Base-by-base conservation (phyloP, 176 grass and related monocot species). In the Otatea glauca region DNA sequence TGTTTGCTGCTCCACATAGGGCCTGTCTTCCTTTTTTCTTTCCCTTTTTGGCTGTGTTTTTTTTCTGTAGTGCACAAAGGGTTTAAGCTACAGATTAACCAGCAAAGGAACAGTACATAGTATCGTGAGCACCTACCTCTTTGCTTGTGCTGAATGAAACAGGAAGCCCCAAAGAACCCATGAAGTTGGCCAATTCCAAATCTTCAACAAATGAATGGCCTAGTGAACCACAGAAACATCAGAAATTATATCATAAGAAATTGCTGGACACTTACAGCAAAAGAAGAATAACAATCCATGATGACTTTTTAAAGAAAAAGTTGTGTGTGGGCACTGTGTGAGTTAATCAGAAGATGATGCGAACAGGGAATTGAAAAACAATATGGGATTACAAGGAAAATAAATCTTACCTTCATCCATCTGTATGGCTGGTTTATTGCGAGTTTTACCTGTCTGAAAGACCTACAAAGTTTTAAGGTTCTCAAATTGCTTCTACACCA, bases 131-230 rank as follows among this genome's bases (percentile, higher is more conserved):
- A 76, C 79, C 75, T 80, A 90, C 93, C 88, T 87, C 87, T 86
- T 95, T 93, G 79, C 72, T 95, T 79, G 96, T 87, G 72, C 68
- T 86, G 81, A 98, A 98, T 49, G 93, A 94, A 80, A 95, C 80
- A 80, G 96, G 96, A 79, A 98, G 93, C 81, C 96, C 96, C 83
- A 98, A 84, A 72, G 87, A 86, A 89, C 90, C 91, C 96, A 98
- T 93, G 69, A 92, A 83, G 71, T 79, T 68, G 76, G 89, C 73
- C 83, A 98, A 84, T 90, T 98, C 91, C 73, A 93, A 72, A 89
- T 95, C 91, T 90, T 94, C 88, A 78, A 86, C 82, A 76, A 66
- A 70, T 0, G 42, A 65, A 65, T 78, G 14, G 15, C 71, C 77
- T 90, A 64, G 61, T 78, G 42, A 76, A 60, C 0, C 42, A 69